These are phyloP conservation scores for Aspergillus quadrilineatus DNA, from an alignment of 2,329 filamentous ascomycete genomes.

Conservation along the genomic window DNA sequence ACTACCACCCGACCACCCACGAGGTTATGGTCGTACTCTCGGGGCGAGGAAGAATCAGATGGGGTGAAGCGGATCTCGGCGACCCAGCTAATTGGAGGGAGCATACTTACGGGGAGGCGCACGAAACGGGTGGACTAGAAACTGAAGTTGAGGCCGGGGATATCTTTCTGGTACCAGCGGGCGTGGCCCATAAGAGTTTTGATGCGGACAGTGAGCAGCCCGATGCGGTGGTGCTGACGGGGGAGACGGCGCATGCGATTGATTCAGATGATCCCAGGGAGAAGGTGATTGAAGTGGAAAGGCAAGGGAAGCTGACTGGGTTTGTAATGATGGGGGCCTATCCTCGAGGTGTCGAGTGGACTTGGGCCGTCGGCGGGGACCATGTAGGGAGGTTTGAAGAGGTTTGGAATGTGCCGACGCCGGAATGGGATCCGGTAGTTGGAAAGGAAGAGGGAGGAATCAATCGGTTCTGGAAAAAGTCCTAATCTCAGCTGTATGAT, in stretches of 20 bases:
- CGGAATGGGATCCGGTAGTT: slow-evolving; percentile 50
- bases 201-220: slow-evolving; percentile 36
- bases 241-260: slow-evolving; percentile 38
- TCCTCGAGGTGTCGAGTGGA: slow-evolving; percentile 51
- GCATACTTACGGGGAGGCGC: slow-evolving; percentile 15
- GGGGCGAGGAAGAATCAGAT: slow-evolving; percentile 54
- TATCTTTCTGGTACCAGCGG: slow-evolving; percentile 60
- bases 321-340: slow-evolving; percentile 62
- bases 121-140: slow-evolving; percentile 52
- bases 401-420: slow-evolving; percentile 49
- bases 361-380: slow-evolving; percentile 51
- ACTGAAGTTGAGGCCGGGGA: slow-evolving; percentile 53
- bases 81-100: slow-evolving; percentile 1
- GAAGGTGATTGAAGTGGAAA: slow-evolving; percentile 35
- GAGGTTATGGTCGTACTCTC: slow-evolving; percentile 60
- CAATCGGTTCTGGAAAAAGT: too few relatives aligned
- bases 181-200: slow-evolving; percentile 57
- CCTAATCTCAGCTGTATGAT: too few relatives aligned
- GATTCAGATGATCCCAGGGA: slow-evolving; percentile 30
- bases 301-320: slow-evolving; percentile 33
- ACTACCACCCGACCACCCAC: slow-evolving; percentile 58
- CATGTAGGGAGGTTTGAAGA: slow-evolving; percentile 31
- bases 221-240: slow-evolving; percentile 38
- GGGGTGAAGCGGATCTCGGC: slow-evolving; percentile 53
- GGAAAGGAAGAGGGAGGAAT: slow-evolving; percentile 27